Percentiles rank a stretch among this genome's conserved stretches.
Conservation (phyloP, 192 early-diverging fungal genomes). For the Backusella australiensis region DNA sequence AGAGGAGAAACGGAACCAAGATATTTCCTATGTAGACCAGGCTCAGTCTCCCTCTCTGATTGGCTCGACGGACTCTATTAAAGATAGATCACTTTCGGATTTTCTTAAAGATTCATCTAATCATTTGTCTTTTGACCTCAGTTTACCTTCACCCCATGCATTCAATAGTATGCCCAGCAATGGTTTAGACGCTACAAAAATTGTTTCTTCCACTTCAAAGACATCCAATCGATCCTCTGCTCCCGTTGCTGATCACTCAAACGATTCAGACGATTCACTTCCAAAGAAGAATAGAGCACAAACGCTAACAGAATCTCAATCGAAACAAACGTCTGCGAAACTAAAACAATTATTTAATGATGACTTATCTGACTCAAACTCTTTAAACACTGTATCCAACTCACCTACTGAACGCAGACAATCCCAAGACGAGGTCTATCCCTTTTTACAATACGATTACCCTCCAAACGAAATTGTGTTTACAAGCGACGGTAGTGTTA, state of each 20-base stretch:
- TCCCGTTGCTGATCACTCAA: background rate
- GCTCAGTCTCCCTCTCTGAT: background rate
- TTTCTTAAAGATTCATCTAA: constrained; percentile 9
- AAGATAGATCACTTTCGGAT: constrained; percentile 4
- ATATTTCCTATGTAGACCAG: background rate
- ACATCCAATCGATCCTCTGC: constrained; percentile 7
- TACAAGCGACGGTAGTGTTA: constrained; percentile 85
- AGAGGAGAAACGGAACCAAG: constrained; percentile 4
- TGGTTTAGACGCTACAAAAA: constrained; percentile 7
- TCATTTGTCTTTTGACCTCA: background rate
- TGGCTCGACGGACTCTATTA: background rate
- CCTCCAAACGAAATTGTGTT: constrained; percentile 70
- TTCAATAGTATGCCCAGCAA: constrained; percentile 7
- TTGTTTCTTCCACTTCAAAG: constrained; percentile 1
- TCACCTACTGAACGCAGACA: constrained; percentile 78
- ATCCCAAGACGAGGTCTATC: constrained; percentile 87
- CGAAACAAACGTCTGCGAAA: constrained; percentile 36
- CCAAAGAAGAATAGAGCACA: constrained; percentile 4
- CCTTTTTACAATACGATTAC: constrained; percentile 70
- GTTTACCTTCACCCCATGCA: constrained; percentile 1
- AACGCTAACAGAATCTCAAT: constrained; percentile 2
- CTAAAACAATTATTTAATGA: constrained; percentile 61
- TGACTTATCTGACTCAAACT: constrained; percentile 57
- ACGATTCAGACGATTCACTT: background rate
- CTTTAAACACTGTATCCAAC: constrained; percentile 73